phyloP scores from a whole-genome alignment of 257 asterid genomes.

The Nicotiana benthamiana region DNA sequence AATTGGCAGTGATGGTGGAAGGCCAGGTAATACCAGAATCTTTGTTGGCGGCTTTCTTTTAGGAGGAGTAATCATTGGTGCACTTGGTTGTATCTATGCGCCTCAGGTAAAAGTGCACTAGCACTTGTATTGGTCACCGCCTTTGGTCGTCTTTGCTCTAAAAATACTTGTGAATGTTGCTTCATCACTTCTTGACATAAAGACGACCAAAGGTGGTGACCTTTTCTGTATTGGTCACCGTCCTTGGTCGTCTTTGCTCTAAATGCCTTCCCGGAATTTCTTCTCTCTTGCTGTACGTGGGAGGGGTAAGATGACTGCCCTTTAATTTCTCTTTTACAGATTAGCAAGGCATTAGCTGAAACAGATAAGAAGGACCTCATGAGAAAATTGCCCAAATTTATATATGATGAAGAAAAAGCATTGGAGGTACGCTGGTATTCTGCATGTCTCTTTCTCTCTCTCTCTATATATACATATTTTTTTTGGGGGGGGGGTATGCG shows the following conservation, averaged over 20 bases:
- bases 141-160: not conserved
- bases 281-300: not conserved
- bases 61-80: slow-evolving; percentile 40
- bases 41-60: slow-evolving; percentile 38
- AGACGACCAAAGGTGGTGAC: too few species aligned
- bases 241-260: not conserved
- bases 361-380: slow-evolving; percentile 31
- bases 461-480: too few species aligned
- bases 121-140: not conserved
- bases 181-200: not conserved
- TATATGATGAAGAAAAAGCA: slow-evolving; percentile 45
- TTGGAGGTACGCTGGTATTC: slow-evolving; percentile 22
- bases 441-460: not conserved
- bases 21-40: slow-evolving; percentile 23
- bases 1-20: slow-evolving; percentile 37
- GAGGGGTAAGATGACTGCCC: not conserved
- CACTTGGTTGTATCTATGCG: slow-evolving; percentile 40
- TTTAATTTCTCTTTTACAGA: slow-evolving; percentile 21
- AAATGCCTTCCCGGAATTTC: not conserved
- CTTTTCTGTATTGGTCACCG: not conserved
- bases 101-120: slow-evolving; percentile 30
- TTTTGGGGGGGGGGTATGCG: not conserved
- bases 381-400: slow-evolving; percentile 39
- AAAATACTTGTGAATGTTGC: not conserved
- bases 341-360: slow-evolving; percentile 37